Evolutionary conservation across 257 asterid species (phyloP).

Genomic region (Solanum virginianum): DNA sequence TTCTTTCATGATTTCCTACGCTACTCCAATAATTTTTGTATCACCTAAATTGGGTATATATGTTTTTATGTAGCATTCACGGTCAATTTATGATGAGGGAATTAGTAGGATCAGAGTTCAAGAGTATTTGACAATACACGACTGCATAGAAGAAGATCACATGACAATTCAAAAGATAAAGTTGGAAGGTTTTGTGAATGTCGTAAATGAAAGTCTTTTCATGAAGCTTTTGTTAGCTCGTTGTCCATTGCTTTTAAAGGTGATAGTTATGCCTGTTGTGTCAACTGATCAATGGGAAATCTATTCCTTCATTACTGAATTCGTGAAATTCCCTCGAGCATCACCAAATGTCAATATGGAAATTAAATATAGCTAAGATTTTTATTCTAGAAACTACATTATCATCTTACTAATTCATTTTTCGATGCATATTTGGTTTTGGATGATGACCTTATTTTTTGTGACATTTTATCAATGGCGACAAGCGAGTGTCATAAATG

Average conservation of each 20-base stretch:
- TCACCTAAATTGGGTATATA: background rate
- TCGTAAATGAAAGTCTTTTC: background rate
- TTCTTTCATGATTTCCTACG: background rate
- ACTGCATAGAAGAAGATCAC: background rate
- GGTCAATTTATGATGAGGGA: background rate
- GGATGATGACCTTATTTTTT: background rate
- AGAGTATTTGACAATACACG: background rate
- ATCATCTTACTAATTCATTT: background rate
- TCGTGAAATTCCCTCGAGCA: background rate
- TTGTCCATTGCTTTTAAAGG: background rate
- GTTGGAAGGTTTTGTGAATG: background rate
- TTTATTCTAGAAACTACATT: background rate
- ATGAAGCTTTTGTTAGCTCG: background rate
- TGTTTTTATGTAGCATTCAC: background rate
- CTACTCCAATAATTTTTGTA: background rate
- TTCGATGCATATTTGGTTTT: background rate
- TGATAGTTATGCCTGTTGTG: background rate
- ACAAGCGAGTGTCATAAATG: background rate
- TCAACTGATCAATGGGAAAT: background rate
- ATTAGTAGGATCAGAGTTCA: background rate
- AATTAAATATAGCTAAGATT: background rate
- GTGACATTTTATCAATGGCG: background rate
- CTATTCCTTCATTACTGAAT: background rate
- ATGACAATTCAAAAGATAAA: background rate
- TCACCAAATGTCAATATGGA: background rate